A percentile compares a stretch with the other conserved stretches of the same genome.
Conservation (phyloP, 495 filamentous ascomycete genomes). For the Neurospora cerealis region DNA sequence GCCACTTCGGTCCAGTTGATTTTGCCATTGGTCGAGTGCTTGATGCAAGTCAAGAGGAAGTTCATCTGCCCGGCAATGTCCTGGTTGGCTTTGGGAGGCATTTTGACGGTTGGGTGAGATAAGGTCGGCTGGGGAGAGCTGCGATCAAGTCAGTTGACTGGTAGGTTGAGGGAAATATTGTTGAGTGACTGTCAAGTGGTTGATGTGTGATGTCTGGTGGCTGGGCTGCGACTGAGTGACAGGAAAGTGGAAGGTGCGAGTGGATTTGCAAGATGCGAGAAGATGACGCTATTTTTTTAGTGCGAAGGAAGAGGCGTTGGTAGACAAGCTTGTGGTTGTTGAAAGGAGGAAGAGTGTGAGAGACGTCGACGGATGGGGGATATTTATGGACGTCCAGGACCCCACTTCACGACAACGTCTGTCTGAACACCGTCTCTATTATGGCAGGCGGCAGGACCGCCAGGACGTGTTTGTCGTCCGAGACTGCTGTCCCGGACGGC, state of each 20-base stretch:
- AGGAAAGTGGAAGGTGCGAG: not conserved
- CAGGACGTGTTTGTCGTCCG: not conserved
- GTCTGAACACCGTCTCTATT: not conserved
- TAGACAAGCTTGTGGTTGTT: not conserved
- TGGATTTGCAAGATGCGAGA: not conserved
- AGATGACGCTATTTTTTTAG: not conserved
- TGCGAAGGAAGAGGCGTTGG: not conserved
- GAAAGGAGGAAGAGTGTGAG: not conserved
- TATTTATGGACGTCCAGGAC: not conserved
- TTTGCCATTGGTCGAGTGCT: conserved; percentile 44
- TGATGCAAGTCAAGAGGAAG: conserved; percentile 56
- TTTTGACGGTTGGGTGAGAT: conserved; percentile 18
- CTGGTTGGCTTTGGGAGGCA: conserved; percentile 40
- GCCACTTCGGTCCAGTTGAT: conserved; percentile 53
- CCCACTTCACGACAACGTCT: not conserved
- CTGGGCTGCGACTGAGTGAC: not conserved
- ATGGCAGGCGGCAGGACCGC: not conserved
- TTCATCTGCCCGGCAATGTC: conserved; percentile 38
- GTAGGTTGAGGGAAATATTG: not conserved
- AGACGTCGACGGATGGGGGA: not conserved
- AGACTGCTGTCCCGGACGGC: not conserved
- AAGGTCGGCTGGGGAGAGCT: not conserved
- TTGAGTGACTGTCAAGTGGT: not conserved
- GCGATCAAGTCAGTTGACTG: not conserved
- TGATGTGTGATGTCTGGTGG: not conserved